A percentile compares a stretch with the other conserved stretches of the same genome.
Evolutionary conservation across 345 rosid species (phyloP).

Genomic region (Arabis alpina): DNA sequence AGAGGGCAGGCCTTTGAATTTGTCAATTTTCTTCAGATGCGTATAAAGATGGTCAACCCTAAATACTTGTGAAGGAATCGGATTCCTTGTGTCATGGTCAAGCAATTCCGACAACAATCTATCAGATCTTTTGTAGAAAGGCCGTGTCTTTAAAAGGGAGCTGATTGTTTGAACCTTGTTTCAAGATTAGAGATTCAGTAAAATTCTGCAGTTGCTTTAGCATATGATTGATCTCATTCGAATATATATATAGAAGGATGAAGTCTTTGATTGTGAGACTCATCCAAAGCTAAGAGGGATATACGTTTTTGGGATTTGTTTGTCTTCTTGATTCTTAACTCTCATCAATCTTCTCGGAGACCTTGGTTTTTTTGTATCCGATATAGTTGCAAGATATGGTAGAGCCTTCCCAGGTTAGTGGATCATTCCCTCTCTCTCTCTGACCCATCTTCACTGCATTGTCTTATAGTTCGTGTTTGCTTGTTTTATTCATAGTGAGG

Average conservation of each 20-base stretch:
- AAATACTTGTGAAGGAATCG: conserved; percentile 19
- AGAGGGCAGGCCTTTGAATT: background rate
- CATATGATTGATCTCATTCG: conserved; percentile 16
- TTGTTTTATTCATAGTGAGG: background rate
- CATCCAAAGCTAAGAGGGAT: conserved; percentile 20
- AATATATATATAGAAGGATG: background rate
- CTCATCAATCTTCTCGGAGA: conserved; percentile 21
- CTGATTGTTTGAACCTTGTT: conserved; percentile 19
- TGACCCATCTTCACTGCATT: conserved; percentile 7
- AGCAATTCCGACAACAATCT: conserved; percentile 17
- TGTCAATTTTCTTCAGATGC: conserved; percentile 7
- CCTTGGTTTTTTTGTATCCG: conserved; percentile 11
- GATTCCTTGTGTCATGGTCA: conserved; percentile 32
- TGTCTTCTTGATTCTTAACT: conserved; percentile 11
- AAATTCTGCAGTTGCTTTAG: conserved; percentile 2
- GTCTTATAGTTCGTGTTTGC: background rate
- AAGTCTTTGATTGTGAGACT: conserved; percentile 9
- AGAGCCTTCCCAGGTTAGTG: conserved; percentile 44
- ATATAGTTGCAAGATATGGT: conserved; percentile 19
- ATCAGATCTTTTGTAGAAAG: conserved; percentile 35
- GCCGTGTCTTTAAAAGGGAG: conserved; percentile 30
- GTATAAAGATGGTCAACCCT: conserved; percentile 26
- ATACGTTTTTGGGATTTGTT: conserved; percentile 11
- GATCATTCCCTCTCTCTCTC: conserved; percentile 17
- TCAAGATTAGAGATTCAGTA: conserved; percentile 23